Conservation (phyloP, 177 flowering plant species). For the Vitis hybrid region DNA sequence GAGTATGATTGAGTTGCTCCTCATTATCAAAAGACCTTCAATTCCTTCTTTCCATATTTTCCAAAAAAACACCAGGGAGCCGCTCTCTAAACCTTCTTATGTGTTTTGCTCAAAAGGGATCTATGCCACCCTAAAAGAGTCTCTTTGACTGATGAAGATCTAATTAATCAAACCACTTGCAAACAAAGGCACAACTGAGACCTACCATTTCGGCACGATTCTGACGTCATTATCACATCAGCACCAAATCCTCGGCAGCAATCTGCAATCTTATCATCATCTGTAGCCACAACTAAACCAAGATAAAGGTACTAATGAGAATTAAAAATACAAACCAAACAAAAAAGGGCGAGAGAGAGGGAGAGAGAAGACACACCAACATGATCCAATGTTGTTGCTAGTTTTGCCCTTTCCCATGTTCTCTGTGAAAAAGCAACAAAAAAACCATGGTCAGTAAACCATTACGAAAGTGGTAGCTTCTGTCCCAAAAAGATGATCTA, state of each 20-base stretch:
- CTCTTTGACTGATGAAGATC: too few relatives aligned
- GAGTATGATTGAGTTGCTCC: too few relatives aligned
- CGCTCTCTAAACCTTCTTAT: too few relatives aligned
- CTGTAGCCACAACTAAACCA: constrained; percentile 87
- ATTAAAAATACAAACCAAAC: neutral
- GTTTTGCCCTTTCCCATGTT: constrained; percentile 93
- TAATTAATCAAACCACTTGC: too few relatives aligned
- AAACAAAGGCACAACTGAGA: too few relatives aligned
- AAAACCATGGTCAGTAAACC: neutral
- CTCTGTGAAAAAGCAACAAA: constrained; percentile 46
- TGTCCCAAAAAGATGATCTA: too few relatives aligned
- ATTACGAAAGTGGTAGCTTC: too few relatives aligned
- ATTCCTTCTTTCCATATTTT: too few relatives aligned
- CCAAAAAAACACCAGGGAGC: too few relatives aligned
- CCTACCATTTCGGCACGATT: constrained; percentile 84
- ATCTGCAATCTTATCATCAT: constrained; percentile 89
- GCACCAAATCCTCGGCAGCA: constrained; percentile 94
- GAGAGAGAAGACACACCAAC: constrained; percentile 48
- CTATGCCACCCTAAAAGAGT: too few relatives aligned
- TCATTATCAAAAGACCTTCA: too few relatives aligned
- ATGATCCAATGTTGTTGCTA: constrained; percentile 71
- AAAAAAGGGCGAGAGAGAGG: neutral
- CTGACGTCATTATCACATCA: constrained; percentile 93
- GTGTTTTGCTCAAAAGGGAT: too few relatives aligned
- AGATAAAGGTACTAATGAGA: neutral